Conservation (phyloP, 2,329 filamentous ascomycete species). For the Aspergillus sp. region DNA sequence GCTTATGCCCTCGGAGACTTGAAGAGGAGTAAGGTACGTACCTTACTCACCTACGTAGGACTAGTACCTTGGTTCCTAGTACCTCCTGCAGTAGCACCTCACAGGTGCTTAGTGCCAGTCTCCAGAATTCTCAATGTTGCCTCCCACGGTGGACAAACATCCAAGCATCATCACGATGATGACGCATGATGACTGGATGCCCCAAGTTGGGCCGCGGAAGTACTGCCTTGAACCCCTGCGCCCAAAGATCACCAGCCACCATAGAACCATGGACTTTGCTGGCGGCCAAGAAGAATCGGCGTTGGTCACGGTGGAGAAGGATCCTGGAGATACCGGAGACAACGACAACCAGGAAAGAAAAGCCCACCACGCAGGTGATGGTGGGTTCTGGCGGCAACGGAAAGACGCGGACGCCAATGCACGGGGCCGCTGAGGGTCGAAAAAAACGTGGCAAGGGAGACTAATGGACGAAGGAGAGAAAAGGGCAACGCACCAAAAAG, state of each 20-base stretch:
- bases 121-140: not conserved
- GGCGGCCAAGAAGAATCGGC: conserved; percentile 16
- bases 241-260: conserved; percentile 2
- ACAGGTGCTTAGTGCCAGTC: not conserved
- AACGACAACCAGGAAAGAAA: conserved; percentile 13
- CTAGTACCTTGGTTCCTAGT: not conserved
- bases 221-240: conserved; percentile 2
- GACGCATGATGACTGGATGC: conserved; percentile 8
- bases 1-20: not conserved
- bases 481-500: not conserved
- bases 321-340: conserved; percentile 20
- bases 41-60: no score
- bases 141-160: not conserved
- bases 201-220: conserved; percentile 11
- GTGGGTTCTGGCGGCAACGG: conserved; percentile 35
- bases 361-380: conserved; percentile 23
- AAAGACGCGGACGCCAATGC: conserved; percentile 40
- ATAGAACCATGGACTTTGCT: conserved; percentile 13
- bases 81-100: not conserved
- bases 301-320: conserved; percentile 19
- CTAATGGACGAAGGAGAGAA: conserved; percentile 6
- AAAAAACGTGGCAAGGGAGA: conserved; percentile 32
- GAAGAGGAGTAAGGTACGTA: no score
- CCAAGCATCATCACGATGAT: not conserved
- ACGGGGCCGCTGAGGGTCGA: conserved; percentile 34